Evolutionary conservation across 257 asterid species (phyloP).

Genomic region (Rubia yunnanensis): DNA sequence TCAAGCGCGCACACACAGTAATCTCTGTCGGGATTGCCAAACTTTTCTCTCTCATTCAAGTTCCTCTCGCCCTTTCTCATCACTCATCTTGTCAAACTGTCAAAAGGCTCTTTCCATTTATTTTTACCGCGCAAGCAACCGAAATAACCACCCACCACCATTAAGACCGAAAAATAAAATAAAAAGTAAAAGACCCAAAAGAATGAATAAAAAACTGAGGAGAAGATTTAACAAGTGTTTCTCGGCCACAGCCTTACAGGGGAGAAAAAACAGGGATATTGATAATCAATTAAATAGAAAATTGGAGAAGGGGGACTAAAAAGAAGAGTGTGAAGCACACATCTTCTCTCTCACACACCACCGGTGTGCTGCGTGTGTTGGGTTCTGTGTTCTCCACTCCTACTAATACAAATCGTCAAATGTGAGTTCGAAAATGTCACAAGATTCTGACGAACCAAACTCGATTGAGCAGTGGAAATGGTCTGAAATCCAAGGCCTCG

Average conservation of each 20-base stretch:
- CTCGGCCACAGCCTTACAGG: conserved; percentile 11
- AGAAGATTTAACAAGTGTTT: conserved; percentile 1
- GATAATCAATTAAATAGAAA: conserved; percentile 3
- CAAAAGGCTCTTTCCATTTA: not conserved
- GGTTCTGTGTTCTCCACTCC: conserved; percentile 7
- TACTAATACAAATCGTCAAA: conserved; percentile 9
- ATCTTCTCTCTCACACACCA: conserved; percentile 3
- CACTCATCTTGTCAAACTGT: conserved; percentile 27
- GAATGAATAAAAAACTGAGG: not conserved
- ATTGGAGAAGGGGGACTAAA: not conserved
- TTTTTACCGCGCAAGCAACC: conserved; percentile 24
- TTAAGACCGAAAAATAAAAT: not conserved
- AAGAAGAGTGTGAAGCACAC: conserved; percentile 16
- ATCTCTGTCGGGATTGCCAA: conserved; percentile 41
- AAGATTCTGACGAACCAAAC: conserved; percentile 52
- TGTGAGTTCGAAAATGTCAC: conserved; percentile 38
- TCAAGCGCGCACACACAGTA: conserved; percentile 32
- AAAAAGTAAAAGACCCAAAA: not conserved
- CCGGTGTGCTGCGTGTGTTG: conserved; percentile 11
- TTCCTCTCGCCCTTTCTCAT: conserved; percentile 17
- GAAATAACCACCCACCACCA: conserved; percentile 16
- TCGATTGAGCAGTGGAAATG: conserved; percentile 69
- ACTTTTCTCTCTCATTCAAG: conserved; percentile 15
- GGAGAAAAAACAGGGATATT: conserved; percentile 2
- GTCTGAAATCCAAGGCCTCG: conserved; percentile 79